These are phyloP conservation scores for Paraphoma sp. DNA, from an alignment of 2,329 filamentous ascomycete species.

Conservation along the genomic window DNA sequence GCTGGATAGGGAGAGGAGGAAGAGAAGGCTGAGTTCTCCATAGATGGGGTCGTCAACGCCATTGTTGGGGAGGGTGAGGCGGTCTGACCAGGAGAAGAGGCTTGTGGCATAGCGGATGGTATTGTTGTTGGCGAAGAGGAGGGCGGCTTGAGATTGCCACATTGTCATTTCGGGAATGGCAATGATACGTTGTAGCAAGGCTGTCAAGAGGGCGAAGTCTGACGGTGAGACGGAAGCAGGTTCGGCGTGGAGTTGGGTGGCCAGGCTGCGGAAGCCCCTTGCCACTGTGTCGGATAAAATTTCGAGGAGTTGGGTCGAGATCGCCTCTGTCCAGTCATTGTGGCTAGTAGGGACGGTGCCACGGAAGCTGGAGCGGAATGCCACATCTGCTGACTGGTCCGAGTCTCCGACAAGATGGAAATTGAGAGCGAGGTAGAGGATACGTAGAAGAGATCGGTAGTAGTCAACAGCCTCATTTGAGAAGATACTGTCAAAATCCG, in stretches of 20 bases:
- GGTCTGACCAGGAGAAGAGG: slow-evolving; percentile 93
- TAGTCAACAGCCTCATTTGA: slow-evolving; percentile 68
- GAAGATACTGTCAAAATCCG: slow-evolving; percentile 67
- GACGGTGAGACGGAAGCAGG: slow-evolving; percentile 70
- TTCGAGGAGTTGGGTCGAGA: slow-evolving; percentile 66
- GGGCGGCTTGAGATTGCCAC: slow-evolving; percentile 59
- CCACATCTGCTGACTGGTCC: slow-evolving; percentile 21
- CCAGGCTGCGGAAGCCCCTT: slow-evolving; percentile 81
- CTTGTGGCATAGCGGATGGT: slow-evolving; percentile 82
- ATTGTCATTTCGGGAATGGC: slow-evolving; percentile 76
- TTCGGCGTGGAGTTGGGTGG: slow-evolving; percentile 80
- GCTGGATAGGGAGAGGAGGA: slow-evolving; percentile 85
- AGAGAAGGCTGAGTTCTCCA: slow-evolving; percentile 87
- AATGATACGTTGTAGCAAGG: slow-evolving; percentile 84
- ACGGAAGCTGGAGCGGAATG: slow-evolving; percentile 45
- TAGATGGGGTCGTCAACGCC: slow-evolving; percentile 82
- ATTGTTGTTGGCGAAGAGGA: slow-evolving; percentile 65
- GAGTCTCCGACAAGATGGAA: slow-evolving; percentile 59
- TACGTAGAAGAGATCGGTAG: slow-evolving; percentile 82
- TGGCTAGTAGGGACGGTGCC: slow-evolving; percentile 47
- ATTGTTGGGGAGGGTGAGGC: slow-evolving; percentile 65
- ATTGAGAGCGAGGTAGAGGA: slow-evolving; percentile 82
- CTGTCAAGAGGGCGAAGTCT: slow-evolving; percentile 86
- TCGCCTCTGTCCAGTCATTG: slow-evolving; percentile 46
- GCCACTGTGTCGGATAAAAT: slow-evolving; percentile 81